These are phyloP conservation scores for Rutstroemia sydowiana DNA, from an alignment of 2,329 filamentous ascomycete species.

Conservation along the genomic window DNA sequence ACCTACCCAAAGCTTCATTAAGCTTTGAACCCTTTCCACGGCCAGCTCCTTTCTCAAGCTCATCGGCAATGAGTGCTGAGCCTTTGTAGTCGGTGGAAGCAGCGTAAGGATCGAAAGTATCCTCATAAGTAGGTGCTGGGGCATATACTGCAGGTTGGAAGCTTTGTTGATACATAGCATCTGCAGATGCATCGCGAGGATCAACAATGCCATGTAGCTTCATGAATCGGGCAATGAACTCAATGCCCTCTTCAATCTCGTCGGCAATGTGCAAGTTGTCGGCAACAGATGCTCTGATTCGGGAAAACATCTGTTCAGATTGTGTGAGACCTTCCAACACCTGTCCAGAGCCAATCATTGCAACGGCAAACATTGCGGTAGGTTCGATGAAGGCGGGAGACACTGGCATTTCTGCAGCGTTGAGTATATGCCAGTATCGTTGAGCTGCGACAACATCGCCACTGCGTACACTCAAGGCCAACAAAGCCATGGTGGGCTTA, in stretches of 20 bases:
- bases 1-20: slow-evolving; percentile 72
- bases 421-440: slow-evolving; percentile 73
- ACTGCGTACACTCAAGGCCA: slow-evolving; percentile 78
- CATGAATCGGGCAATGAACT: slow-evolving; percentile 59
- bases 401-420: slow-evolving; percentile 51
- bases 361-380: slow-evolving; percentile 82
- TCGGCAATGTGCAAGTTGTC: slow-evolving; percentile 55
- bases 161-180: slow-evolving; percentile 40
- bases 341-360: slow-evolving; percentile 78
- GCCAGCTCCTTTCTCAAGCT: slow-evolving; percentile 73
- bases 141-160: slow-evolving; percentile 45
- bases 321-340: slow-evolving; percentile 74
- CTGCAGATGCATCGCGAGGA: slow-evolving; percentile 42
- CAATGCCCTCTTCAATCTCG: slow-evolving; percentile 80
- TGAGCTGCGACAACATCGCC: slow-evolving; percentile 72
- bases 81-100: slow-evolving; percentile 89
- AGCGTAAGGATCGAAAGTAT: slow-evolving; percentile 85
- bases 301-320: slow-evolving; percentile 78
- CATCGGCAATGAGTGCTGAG: slow-evolving; percentile 81
- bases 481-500: slow-evolving; percentile 66
- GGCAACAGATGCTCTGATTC: slow-evolving; percentile 59
- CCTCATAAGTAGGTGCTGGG: slow-evolving; percentile 59
- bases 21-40: slow-evolving; percentile 57
- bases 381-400: slow-evolving; percentile 71
- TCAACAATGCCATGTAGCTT: slow-evolving; percentile 45